Evolutionary conservation across 75 land plant genomes (phyloP).

Genomic region (Larix kaempferi): DNA sequence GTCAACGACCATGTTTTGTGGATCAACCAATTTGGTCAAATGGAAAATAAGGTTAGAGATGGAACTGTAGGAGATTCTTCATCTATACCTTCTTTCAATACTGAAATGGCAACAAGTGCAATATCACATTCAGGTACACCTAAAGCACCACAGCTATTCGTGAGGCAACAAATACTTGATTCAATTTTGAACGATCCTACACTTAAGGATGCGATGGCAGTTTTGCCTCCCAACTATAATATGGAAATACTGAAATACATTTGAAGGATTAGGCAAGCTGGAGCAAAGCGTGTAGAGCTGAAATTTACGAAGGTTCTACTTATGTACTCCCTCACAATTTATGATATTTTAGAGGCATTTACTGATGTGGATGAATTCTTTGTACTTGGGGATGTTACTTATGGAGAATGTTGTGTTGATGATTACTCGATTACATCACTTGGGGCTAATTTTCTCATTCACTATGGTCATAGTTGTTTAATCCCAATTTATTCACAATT

Average conservation of each 20-base stretch:
- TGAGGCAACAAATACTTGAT: slow-evolving; percentile 75
- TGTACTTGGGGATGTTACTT: slow-evolving; percentile 92
- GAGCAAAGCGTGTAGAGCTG: slow-evolving; percentile 76
- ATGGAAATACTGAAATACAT: slow-evolving; percentile 87
- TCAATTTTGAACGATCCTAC: slow-evolving; percentile 63
- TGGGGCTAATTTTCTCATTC: slow-evolving; percentile 75
- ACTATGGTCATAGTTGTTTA: slow-evolving; percentile 93
- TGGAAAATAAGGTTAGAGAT: no score
- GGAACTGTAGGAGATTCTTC: no score
- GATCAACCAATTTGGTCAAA: no score
- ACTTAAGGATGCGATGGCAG: slow-evolving; percentile 74
- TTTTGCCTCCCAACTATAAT: slow-evolving; percentile 84
- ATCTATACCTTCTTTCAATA: no score
- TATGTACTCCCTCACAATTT: slow-evolving; percentile 78
- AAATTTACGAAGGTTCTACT: slow-evolving; percentile 94
- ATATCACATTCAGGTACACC: no score
- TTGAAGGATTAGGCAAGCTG: slow-evolving; percentile 62
- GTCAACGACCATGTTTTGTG: no score
- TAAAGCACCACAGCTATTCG: slow-evolving; percentile 57
- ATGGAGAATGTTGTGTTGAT: slow-evolving; percentile 97
- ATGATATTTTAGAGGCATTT: slow-evolving; percentile 74
- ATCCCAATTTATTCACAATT: slow-evolving; percentile 69
- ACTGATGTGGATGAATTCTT: slow-evolving; percentile 66
- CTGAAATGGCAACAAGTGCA: no score
- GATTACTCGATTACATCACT: slow-evolving; percentile 79